Base-by-base conservation (phyloP, 208 protist species). In the Blastocrithidia nonstop region DNA sequence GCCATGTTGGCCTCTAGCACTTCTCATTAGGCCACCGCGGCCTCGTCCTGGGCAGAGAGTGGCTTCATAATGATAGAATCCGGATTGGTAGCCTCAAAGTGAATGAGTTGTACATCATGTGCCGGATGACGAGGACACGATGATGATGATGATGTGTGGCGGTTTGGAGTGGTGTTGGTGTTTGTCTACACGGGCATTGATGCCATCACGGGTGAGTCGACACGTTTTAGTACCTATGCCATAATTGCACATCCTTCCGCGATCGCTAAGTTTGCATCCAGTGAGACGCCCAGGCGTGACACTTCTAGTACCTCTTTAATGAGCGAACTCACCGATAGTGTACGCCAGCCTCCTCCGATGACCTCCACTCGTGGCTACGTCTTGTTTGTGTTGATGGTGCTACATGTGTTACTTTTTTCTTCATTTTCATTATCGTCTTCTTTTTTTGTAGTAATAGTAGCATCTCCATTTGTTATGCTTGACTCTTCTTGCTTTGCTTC, bases 341-440 rank as follows among this genome's bases (percentile, higher is more conserved):
- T 66, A 36, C 77, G 66, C 77, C 77, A 87, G 45, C 77, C 72
- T 15, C 70, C 72, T 21, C 77, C 77, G 29, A 87, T 69, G 35
- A 73, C 66, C 61, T 87, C 77, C 4, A 87, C 66, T 17, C 69
- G 66, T 16, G 57, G 45, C 33, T 46, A n/a, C 37, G 8, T 21
- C 45, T 31, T 7, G 26, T 33, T 11, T 8, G 6, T 7, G 8
- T 15, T 15, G n/a, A 15, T 26, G 11, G 13, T 31, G 52, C 11
- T 19, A n/a, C n/a, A n/a, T n/a, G n/a, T n/a, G n/a, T n/a, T n/a
- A n/a, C n/a, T n/a, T n/a, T n/a, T n/a, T n/a, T n/a, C n/a, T n/a
- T n/a, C n/a, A n/a, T n/a, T n/a, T n/a, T n/a, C n/a, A n/a, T n/a
- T n/a, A n/a, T n/a, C n/a, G n/a, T n/a, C n/a, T n/a, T n/a, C n/a